Base-by-base conservation (phyloP, 2,329 filamentous ascomycete species). In the Cytospora piceicola region DNA sequence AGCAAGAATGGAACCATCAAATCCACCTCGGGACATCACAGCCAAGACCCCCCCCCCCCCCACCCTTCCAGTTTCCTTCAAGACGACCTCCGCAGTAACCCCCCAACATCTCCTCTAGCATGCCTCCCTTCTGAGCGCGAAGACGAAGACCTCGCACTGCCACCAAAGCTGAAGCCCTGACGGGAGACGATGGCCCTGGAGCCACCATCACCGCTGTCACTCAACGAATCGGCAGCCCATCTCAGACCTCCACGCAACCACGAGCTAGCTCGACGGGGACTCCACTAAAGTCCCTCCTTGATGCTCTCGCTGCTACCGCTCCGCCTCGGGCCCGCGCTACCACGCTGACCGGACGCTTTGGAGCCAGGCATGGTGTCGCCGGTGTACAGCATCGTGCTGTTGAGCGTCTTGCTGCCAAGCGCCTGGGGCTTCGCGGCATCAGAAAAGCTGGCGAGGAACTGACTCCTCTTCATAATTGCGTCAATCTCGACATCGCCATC, bases 401-500 rank as follows among this genome's bases (percentile, higher is more conserved):
- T 62, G 49, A 56, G 30, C 34, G 53, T 32, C 59, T 65, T 57
- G 61, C 39, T 57, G 22, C 51, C 53, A n/a, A 63, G 61, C 42
- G 39, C 36, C 42, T 63, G 55, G 39, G 15, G 27, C 42, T 24
- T 65, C 9, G 49, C 34, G 22, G 27, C 46, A 4, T 56, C 55
- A 30, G 49, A 27, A 20, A 58, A 59, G 17, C 51, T n/a, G 17
- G 63, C n/a, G 24, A 67, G 53, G 30, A 66, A 17, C 22, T 58
- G 61, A 24, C 64, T 66, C 22, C 60, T 60, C 24, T 55, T 52
- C 39, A 67, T 58, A 2, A 59, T 61, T 17, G 42, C 61, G 29
- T 67, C 65, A 1, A 64, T 34, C 6, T 67, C 65, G 30, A 60
- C 9, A 55, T 64, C 65, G 5, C 56, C 60, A 8, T 77, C 77